Evolutionary conservation across 208 protist species (phyloP), one percentile per base, ranked within the genome.

Genomic region (Leishmania gerbilli): DNA sequence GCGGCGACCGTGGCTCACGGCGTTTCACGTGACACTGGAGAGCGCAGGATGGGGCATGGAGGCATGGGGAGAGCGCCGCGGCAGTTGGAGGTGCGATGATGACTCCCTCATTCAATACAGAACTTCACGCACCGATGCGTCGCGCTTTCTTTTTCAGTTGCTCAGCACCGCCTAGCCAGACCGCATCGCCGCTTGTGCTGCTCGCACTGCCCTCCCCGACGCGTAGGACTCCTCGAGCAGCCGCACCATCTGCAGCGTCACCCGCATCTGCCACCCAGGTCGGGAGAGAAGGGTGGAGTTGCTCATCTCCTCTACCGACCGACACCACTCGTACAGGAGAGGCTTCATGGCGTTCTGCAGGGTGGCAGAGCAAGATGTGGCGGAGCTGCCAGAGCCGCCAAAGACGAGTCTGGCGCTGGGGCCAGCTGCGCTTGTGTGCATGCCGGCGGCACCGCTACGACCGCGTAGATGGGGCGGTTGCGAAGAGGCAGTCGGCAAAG

Each of bases 321-420:
- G 81, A 45, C 77, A 85, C 81, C 76, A 81, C 76, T 85, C 81
- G 62, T 81, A 75, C 62, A 85, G 19, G 8, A 85, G 47, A 37
- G 81, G 81, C 71, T 81, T 80, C 77, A 85, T 81, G 21, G 77
- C 71, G 64, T 79, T 81, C 60, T 81, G 76, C 40, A 81, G 58
- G 1, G 77, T 31, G 3, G 81, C 77, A 19, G 76, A 79, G 60
- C 71, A 85, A 19, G 81, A 77, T 7, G 62, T 51, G 21, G 37
- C 42, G 37, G 56, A 27, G 56, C 17, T 51, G 8, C 53, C 74
- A 47, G 56, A 9, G 56, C 40, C 40, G 56, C 74, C 40, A 65
- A 51, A 65, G 34, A 31, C 7, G 0, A 21, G 15, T 40, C 51
- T 56, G 19, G 34, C 13, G 34, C 72, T 51, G 7, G n/a, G 8